A percentile compares a stretch with the other conserved stretches of the same genome.
Evolutionary conservation across 495 filamentous ascomycete species (phyloP).

Genomic region (Chaetomium tenue): DNA sequence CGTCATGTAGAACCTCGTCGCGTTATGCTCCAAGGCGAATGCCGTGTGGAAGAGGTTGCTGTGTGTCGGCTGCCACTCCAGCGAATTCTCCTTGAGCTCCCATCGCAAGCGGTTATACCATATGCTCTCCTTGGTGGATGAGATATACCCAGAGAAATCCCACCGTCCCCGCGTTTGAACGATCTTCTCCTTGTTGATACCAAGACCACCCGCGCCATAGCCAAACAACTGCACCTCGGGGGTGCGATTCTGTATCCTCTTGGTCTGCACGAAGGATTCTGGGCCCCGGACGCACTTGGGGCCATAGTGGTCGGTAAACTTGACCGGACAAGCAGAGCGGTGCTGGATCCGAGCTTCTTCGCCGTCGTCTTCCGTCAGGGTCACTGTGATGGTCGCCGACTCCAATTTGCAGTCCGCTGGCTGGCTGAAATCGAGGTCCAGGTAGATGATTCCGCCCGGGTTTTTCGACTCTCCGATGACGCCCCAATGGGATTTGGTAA

Average conservation of each 20-base stretch:
- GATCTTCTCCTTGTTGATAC: constrained; percentile 20
- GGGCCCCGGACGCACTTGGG: constrained; percentile 20
- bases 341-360: neutral
- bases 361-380: constrained; percentile 27
- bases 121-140: constrained; percentile 4
- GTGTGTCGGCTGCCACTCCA: constrained; percentile 33
- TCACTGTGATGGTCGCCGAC: constrained; percentile 34
- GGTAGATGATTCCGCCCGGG: constrained; percentile 38
- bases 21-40: constrained; percentile 38
- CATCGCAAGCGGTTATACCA: constrained; percentile 32
- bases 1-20: constrained; percentile 35
- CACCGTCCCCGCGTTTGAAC: constrained; percentile 18
- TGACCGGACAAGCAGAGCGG: constrained; percentile 19
- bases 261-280: constrained; percentile 12
- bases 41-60: constrained; percentile 36
- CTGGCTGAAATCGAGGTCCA: constrained; percentile 36
- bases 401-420: constrained; percentile 33
- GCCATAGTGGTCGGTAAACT: constrained; percentile 28
- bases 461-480: constrained; percentile 28
- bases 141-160: constrained; percentile 24
- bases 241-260: constrained; percentile 7
- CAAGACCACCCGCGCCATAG: constrained; percentile 24
- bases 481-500: constrained; percentile 39
- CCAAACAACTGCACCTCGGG: constrained; percentile 21
- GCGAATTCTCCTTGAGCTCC: constrained; percentile 33